Percentiles rank a stretch among this genome's conserved stretches.
Conservation (phyloP, 495 filamentous ascomycete species). For the Pyrenula aspistea region DNA sequence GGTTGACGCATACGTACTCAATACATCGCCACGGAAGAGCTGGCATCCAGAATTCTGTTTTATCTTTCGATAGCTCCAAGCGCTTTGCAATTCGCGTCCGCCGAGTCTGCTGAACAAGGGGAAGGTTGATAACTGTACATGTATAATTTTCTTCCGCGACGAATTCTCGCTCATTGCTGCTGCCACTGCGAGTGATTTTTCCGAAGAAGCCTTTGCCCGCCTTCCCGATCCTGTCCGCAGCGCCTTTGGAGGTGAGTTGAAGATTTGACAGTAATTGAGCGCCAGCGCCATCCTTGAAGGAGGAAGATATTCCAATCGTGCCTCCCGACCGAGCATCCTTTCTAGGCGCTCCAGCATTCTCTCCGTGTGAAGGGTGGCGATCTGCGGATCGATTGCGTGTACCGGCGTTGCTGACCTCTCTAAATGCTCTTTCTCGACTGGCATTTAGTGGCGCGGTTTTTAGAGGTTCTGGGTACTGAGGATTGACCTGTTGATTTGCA, state of each 20-base stretch:
- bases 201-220: slow-evolving; percentile 69
- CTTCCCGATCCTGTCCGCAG: slow-evolving; percentile 58
- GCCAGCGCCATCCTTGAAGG: slow-evolving; percentile 52
- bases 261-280: slow-evolving; percentile 59
- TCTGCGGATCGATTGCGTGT: slow-evolving; percentile 53
- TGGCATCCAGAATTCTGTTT: slow-evolving; percentile 97
- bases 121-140: slow-evolving; percentile 64
- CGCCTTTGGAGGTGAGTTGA: slow-evolving; percentile 57
- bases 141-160: slow-evolving; percentile 66
- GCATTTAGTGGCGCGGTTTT: slow-evolving; percentile 49
- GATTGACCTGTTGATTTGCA: slow-evolving; percentile 8
- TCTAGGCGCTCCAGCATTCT: slow-evolving; percentile 22
- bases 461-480: slow-evolving; percentile 17
- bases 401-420: slow-evolving; percentile 49
- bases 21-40: slow-evolving; percentile 84
- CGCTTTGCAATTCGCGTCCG: slow-evolving; percentile 75
- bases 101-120: slow-evolving; percentile 75
- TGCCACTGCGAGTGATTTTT: slow-evolving; percentile 60
- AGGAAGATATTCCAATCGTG: slow-evolving; percentile 39
- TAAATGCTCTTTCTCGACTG: slow-evolving; percentile 45
- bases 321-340: slow-evolving; percentile 33
- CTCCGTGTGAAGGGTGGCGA: slow-evolving; percentile 27
- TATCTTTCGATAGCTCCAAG: slow-evolving; percentile 71
- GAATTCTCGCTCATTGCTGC: slow-evolving; percentile 54
- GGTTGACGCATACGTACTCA: slow-evolving; percentile 41